These are phyloP conservation scores for Alternaria arborescens DNA, from an alignment of 2,329 filamentous ascomycete genomes.

Conservation along the genomic window DNA sequence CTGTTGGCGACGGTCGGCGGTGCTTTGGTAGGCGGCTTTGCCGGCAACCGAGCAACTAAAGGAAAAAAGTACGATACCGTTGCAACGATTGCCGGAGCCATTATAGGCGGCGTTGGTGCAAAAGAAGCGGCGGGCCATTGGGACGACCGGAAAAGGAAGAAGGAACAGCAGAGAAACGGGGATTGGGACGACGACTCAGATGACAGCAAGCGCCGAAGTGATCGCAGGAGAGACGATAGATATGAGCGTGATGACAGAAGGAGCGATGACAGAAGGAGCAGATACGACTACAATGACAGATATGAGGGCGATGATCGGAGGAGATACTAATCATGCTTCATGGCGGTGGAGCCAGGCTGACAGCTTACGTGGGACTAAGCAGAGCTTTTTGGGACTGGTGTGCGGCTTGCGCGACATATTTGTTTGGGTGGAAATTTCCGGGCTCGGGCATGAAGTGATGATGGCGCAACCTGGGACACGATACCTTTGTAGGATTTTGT, in stretches of 20 bases:
- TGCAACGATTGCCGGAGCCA: slow-evolving; percentile 46
- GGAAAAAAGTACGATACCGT: slow-evolving; percentile 40
- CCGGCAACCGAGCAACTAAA: slow-evolving; percentile 35
- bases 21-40: slow-evolving; percentile 45
- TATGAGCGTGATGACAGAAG: slow-evolving; percentile 12
- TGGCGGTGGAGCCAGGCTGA: slow-evolving; percentile 1
- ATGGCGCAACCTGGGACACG: background rate
- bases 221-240: slow-evolving; percentile 3
- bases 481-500: background rate
- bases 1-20: slow-evolving; percentile 42
- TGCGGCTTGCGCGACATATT: background rate
- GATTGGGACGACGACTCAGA: slow-evolving; percentile 19
- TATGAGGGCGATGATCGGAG: slow-evolving; percentile 11
- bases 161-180: slow-evolving; percentile 10
- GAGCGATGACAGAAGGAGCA: slow-evolving; percentile 4
- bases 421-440: background rate
- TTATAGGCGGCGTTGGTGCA: slow-evolving; percentile 46
- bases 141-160: slow-evolving; percentile 22
- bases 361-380: background rate
- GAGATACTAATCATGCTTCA: background rate
- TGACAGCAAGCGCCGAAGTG: background rate
- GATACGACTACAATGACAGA: slow-evolving; percentile 7
- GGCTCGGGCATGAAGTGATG: background rate
- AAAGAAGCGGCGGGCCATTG: slow-evolving; percentile 39
- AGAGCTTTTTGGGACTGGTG: background rate